These are phyloP conservation scores for Bothriochloa decipiens DNA, from an alignment of 176 grass and related monocot genomes.

Conservation along the genomic window DNA sequence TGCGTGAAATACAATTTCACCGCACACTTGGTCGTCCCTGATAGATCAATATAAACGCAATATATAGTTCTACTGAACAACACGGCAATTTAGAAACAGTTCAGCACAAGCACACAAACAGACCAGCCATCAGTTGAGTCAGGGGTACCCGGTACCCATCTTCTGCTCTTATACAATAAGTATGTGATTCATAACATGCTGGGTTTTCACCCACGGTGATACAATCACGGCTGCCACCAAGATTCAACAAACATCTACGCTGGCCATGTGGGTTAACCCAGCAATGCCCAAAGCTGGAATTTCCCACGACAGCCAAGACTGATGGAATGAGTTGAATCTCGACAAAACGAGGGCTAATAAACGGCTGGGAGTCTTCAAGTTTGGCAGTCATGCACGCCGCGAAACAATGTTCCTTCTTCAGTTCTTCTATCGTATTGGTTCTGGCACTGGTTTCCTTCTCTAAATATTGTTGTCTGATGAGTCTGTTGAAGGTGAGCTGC, in stretches of 20 bases:
- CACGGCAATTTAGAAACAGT: background rate
- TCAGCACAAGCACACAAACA: background rate
- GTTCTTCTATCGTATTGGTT: constrained; percentile 31
- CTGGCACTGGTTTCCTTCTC: constrained; percentile 34
- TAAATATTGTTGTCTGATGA: constrained; percentile 50
- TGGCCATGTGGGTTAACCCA: background rate
- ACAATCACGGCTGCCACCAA: constrained; percentile 18
- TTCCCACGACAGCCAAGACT: constrained; percentile 15
- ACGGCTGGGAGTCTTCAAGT: background rate
- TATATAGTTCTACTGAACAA: background rate
- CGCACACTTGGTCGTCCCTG: background rate
- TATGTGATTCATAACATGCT: background rate
- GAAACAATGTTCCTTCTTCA: constrained; percentile 36
- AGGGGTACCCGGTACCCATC: background rate
- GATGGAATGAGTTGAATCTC: constrained; percentile 48
- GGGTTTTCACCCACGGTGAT: constrained; percentile 3
- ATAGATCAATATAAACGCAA: background rate
- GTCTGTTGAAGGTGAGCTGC: constrained; percentile 46
- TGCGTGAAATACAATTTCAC: background rate
- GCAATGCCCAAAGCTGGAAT: constrained; percentile 4
- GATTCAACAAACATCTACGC: background rate
- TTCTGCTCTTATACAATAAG: background rate
- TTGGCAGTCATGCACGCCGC: constrained; percentile 2
- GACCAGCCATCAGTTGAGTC: background rate
- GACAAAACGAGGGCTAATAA: constrained; percentile 10